These are phyloP conservation scores for Cryphonectria nitschkei DNA, from an alignment of 2,329 filamentous ascomycete species.

Conservation along the genomic window DNA sequence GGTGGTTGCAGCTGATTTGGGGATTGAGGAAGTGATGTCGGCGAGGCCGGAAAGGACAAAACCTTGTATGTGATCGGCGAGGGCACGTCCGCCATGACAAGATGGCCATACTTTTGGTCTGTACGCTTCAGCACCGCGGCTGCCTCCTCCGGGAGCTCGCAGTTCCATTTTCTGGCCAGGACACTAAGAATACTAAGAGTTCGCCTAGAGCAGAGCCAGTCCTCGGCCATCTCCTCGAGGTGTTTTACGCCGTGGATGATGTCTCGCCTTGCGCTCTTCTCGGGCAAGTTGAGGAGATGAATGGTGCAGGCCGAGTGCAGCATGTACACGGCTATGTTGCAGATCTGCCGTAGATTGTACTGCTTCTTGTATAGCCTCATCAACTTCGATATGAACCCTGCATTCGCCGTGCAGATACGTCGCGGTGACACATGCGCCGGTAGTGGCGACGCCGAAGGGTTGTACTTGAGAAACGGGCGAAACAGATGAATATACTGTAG, in stretches of 20 bases:
- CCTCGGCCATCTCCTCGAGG: conserved; percentile 92
- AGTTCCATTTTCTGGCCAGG: conserved; percentile 85
- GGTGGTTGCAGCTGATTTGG: conserved; percentile 30
- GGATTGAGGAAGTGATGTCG: conserved; percentile 30
- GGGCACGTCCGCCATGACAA: conserved; percentile 63
- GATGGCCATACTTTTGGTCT: conserved; percentile 78
- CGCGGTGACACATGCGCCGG: conserved; percentile 87
- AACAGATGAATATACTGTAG: conserved; percentile 95
- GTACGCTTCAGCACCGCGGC: conserved; percentile 74
- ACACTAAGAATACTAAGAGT: conserved; percentile 85
- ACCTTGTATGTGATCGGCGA: conserved; percentile 50
- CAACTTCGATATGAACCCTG: conserved; percentile 88
- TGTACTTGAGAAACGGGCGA: conserved; percentile 92
- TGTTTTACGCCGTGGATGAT: conserved; percentile 90
- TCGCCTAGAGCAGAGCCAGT: conserved; percentile 87
- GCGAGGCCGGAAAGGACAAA: conserved; percentile 33
- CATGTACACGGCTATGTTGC: conserved; percentile 96
- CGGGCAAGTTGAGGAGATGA: conserved; percentile 88
- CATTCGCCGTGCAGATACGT: conserved; percentile 88
- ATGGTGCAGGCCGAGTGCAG: conserved; percentile 93
- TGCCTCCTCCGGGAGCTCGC: conserved; percentile 85
- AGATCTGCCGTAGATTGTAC: conserved; percentile 90
- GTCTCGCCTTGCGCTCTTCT: conserved; percentile 87
- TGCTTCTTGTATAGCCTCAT: conserved; percentile 91
- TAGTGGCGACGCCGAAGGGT: conserved; percentile 77